Conservation (phyloP, 208 protist species). For the Leishmania tarentolae region DNA sequence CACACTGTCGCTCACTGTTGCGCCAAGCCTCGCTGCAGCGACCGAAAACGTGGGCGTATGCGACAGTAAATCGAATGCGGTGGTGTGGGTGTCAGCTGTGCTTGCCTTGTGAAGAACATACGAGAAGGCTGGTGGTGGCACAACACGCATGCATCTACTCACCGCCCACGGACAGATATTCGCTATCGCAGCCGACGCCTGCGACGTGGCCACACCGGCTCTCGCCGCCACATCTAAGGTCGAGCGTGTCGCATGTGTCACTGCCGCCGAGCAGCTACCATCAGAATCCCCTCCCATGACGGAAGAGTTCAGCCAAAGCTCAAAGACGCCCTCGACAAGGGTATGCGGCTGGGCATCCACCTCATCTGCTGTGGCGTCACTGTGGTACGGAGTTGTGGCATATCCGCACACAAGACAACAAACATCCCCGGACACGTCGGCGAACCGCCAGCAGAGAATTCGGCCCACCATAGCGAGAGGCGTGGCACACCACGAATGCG, state of each 20-base stretch:
- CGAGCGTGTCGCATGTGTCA: not conserved
- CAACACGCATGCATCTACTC: not conserved
- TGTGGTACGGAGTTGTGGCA: not conserved
- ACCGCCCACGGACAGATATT: not conserved
- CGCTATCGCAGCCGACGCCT: not conserved
- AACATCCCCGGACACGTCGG: not conserved
- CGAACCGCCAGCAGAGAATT: slow-evolving; percentile 13
- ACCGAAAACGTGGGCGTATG: slow-evolving; percentile 4
- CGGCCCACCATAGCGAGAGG: not conserved
- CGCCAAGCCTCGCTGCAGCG: not conserved
- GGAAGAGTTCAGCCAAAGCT: not conserved
- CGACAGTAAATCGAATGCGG: slow-evolving; percentile 15
- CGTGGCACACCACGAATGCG: not conserved
- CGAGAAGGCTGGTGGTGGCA: slow-evolving; percentile 9
- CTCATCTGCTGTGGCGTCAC: not conserved
- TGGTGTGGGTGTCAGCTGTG: slow-evolving; percentile 8
- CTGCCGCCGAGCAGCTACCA: not conserved
- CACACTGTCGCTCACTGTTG: not conserved
- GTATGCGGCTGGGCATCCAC: not conserved
- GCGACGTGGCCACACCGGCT: not conserved
- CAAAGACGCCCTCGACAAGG: slow-evolving; percentile 19
- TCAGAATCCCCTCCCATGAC: not conserved
- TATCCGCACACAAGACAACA: slow-evolving; percentile 13
- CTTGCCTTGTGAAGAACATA: not conserved
- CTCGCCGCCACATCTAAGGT: not conserved